phyloP scores from a whole-genome alignment of 2,329 filamentous ascomycete species.

The Ophiostoma novo-ulmi region DNA sequence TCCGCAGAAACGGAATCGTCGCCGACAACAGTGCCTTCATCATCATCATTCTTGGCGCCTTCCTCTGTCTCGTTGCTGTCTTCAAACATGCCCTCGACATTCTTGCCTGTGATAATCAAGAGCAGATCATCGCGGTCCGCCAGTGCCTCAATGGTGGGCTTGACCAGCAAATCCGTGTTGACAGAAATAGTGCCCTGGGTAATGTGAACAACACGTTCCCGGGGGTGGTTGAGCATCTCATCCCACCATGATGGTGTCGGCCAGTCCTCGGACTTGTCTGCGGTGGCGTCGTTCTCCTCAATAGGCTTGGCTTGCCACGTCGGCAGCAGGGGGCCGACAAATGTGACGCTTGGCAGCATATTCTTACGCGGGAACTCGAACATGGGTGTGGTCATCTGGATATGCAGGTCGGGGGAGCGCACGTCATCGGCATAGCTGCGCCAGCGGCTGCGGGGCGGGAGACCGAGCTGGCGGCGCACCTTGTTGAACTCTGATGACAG shows the following conservation, averaged over 20 bases:
- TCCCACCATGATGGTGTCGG: slow-evolving; percentile 28
- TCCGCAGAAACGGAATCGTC: background rate
- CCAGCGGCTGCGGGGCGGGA: slow-evolving; percentile 32
- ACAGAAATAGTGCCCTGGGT: slow-evolving; percentile 27
- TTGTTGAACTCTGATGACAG: slow-evolving; percentile 33
- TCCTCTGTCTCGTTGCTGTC: background rate
- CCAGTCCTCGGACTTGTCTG: background rate
- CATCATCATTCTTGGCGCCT: background rate
- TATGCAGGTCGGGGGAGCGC: slow-evolving; percentile 35
- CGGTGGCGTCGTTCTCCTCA: background rate
- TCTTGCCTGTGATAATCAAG: slow-evolving; percentile 23
- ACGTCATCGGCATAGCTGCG: slow-evolving; percentile 36
- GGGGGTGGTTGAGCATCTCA: slow-evolving; percentile 27
- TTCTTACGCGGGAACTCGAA: slow-evolving; percentile 28
- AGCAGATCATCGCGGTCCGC: slow-evolving; percentile 22
- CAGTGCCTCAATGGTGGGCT: slow-evolving; percentile 26
- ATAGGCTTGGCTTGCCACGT: background rate
- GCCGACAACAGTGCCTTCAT: background rate
- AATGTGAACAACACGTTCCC: slow-evolving; percentile 27
- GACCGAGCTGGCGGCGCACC: slow-evolving; percentile 32
- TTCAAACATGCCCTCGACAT: slow-evolving; percentile 23
- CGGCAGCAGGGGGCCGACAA: slow-evolving; percentile 24
- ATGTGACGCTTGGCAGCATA: slow-evolving; percentile 23
- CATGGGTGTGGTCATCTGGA: slow-evolving; percentile 31
- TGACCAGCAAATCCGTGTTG: slow-evolving; percentile 24